These are phyloP conservation scores for Xerocomus potaroensis DNA, from an alignment of 768 basidiomycete genomes.

Conservation along the genomic window DNA sequence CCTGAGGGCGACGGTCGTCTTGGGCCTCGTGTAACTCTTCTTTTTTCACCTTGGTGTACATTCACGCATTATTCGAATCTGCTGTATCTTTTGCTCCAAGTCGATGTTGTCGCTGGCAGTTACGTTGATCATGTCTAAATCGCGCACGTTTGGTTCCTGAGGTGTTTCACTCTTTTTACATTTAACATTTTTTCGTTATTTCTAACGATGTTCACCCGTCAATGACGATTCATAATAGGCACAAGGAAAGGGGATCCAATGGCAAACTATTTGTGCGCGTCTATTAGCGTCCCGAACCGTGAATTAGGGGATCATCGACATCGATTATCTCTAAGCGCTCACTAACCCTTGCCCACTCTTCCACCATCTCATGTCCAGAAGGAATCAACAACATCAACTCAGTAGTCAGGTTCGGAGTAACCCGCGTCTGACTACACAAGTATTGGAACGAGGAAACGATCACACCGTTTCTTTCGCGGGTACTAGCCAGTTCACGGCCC, in stretches of 20 bases:
- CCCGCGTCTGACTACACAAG: constrained; percentile 7
- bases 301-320: no score
- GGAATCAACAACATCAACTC: neutral
- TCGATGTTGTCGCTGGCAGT: no score
- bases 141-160: no score
- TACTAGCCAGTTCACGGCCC: constrained; percentile 54
- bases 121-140: no score
- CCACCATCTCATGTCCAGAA: constrained; percentile 1
- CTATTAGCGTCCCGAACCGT: no score
- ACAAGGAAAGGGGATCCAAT: neutral
- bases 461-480: constrained; percentile 44
- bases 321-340: neutral
- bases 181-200: no score
- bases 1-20: constrained; percentile 71
- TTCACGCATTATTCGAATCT: neutral
- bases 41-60: neutral
- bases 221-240: no score
- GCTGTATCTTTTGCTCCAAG: neutral
- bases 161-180: no score
- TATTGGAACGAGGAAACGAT: constrained; percentile 28
- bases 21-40: constrained; percentile 61
- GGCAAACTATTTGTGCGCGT: neutral
- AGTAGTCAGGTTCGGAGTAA: neutral
- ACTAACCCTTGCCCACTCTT: neutral
- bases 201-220: no score